Evolutionary conservation across 1,284 basidiomycete species (phyloP).

Genomic region (Trichosporon faecale): DNA sequence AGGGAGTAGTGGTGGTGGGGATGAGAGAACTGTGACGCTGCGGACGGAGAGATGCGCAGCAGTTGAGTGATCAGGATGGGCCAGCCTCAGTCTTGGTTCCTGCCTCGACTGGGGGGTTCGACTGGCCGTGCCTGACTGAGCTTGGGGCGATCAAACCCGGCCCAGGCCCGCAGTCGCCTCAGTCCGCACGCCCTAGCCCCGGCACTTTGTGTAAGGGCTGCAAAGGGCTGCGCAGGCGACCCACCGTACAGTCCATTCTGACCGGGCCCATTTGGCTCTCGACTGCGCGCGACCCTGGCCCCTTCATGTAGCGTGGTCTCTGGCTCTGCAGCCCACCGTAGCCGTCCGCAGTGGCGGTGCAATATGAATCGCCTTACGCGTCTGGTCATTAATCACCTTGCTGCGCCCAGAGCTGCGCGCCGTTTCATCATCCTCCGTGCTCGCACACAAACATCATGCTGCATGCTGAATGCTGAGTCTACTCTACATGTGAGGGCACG

Average conservation of each 20-base stretch:
- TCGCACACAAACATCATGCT: constrained; percentile 3
- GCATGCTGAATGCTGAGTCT: neutral
- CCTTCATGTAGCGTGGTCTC: neutral
- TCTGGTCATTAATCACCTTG: neutral
- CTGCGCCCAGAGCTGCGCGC: neutral
- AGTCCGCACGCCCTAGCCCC: neutral
- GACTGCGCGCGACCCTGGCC: constrained; percentile 6
- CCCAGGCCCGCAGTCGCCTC: constrained; percentile 2
- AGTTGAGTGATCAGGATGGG: neutral
- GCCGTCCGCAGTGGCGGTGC: neutral
- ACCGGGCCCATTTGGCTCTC: neutral
- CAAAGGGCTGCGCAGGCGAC: neutral
- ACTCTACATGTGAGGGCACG: neutral
- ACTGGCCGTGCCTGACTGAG: neutral
- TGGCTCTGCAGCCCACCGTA: neutral
- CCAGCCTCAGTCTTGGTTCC: neutral
- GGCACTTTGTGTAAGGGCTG: too few relatives aligned
- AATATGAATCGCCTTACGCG: neutral
- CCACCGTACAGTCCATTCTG: neutral
- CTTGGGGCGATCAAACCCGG: constrained; percentile 1
- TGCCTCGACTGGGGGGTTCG: too few relatives aligned
- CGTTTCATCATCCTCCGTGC: neutral
- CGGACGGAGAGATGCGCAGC: constrained; percentile 9
- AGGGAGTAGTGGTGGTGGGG: neutral
- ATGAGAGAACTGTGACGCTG: neutral